phyloP scores from a whole-genome alignment of 2,329 filamentous ascomycete species.

The Neonectria ditissima region DNA sequence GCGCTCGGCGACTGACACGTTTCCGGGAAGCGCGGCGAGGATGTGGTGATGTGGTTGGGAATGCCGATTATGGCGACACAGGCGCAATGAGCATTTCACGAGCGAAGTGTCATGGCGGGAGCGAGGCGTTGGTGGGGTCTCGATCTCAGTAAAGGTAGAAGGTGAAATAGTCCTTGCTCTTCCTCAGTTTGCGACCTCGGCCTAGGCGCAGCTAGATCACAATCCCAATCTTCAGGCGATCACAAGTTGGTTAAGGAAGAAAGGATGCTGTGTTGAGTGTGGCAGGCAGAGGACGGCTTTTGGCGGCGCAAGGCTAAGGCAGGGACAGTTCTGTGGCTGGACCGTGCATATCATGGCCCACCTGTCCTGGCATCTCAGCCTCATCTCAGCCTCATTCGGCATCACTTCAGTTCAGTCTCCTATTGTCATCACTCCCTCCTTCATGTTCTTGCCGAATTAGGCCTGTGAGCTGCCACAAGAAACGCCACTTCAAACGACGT shows the following conservation, averaged over 20 bases:
- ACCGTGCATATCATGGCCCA: slow-evolving; percentile 9
- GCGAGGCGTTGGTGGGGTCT: neutral
- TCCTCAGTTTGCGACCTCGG: slow-evolving; percentile 8
- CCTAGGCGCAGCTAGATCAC: slow-evolving; percentile 6
- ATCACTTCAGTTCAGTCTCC: slow-evolving; percentile 4
- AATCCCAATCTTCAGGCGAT: neutral
- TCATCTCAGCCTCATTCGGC: slow-evolving; percentile 6
- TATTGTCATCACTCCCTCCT: neutral
- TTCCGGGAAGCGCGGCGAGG: slow-evolving; percentile 7
- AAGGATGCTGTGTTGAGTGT: slow-evolving; percentile 2
- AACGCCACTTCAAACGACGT: too few species aligned
- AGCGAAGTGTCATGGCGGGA: slow-evolving; percentile 30
- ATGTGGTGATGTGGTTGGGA: slow-evolving; percentile 19
- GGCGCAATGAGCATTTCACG: slow-evolving; percentile 34
- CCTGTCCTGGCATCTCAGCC: slow-evolving; percentile 6
- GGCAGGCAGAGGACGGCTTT: slow-evolving; percentile 2
- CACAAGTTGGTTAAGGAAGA: slow-evolving; percentile 5
- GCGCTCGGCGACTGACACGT: neutral
- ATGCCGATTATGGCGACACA: slow-evolving; percentile 30
- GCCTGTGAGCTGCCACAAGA: too few species aligned
- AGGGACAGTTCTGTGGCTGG: neutral
- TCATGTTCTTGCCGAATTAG: too few species aligned
- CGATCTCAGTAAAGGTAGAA: neutral
- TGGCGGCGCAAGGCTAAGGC: slow-evolving; percentile 1
- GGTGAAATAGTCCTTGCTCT: neutral